These are phyloP conservation scores for Pseudogymnoascus destructans DNA, from an alignment of 2,329 filamentous ascomycete species.

Conservation along the genomic window DNA sequence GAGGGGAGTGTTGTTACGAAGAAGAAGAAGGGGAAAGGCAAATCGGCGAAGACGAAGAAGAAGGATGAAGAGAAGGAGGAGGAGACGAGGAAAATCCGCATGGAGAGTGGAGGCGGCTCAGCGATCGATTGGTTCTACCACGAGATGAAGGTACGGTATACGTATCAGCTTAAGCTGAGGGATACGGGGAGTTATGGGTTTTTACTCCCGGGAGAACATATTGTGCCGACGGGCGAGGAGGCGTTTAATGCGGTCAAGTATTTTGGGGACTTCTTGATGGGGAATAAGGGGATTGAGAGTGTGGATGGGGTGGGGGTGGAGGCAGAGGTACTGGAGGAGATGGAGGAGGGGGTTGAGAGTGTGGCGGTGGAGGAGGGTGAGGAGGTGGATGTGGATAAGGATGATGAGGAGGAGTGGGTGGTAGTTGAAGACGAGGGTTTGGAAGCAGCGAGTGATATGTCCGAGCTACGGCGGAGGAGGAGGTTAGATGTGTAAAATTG, in stretches of 20 bases:
- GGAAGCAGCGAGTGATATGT: constrained; percentile 15
- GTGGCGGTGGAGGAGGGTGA: constrained; percentile 5
- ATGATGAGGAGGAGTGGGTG: background rate
- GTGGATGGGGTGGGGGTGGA: constrained; percentile 18
- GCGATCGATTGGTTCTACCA: constrained; percentile 95
- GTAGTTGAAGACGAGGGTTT: constrained; percentile 9
- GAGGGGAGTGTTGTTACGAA: constrained; percentile 52
- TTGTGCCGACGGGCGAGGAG: constrained; percentile 81
- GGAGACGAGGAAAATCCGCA: constrained; percentile 32
- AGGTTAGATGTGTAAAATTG: background rate
- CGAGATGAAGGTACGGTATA: constrained; percentile 66
- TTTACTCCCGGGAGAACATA: constrained; percentile 71
- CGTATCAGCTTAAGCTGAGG: constrained; percentile 86
- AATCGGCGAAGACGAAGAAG: constrained; percentile 24
- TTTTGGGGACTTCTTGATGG: constrained; percentile 66
- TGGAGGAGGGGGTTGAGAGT: constrained; percentile 15
- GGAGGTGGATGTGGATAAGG: background rate
- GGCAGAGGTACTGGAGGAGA: constrained; percentile 26
- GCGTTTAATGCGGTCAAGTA: constrained; percentile 72
- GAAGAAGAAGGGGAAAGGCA: constrained; percentile 21
- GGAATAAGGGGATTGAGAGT: constrained; percentile 52
- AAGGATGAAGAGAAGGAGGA: constrained; percentile 25
- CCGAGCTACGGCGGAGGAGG: constrained; percentile 20
- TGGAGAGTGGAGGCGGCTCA: constrained; percentile 69
- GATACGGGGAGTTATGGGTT: constrained; percentile 95